Percentiles rank a stretch among this genome's conserved stretches.
Evolutionary conservation across 1,139 yeast genomes (phyloP).

Genomic region (Debaryomyces fabryi): DNA sequence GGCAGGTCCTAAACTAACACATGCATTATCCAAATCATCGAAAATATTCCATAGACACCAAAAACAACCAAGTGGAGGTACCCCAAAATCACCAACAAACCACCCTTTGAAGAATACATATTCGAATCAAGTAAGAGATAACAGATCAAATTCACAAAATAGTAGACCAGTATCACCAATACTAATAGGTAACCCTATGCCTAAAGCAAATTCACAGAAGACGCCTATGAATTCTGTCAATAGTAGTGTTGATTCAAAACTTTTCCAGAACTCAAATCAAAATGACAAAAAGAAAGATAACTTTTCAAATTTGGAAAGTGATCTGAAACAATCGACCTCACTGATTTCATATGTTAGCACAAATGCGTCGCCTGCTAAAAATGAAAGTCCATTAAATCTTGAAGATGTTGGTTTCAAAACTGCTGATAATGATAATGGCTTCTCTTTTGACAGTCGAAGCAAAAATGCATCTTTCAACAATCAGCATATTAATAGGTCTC

Average conservation of each 20-base stretch:
- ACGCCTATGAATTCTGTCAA: not conserved
- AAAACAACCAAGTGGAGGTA: constrained; percentile 12
- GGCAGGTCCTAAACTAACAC: constrained; percentile 26
- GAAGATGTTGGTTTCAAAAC: not conserved
- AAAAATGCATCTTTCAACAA: not conserved
- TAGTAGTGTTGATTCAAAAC: constrained; percentile 1
- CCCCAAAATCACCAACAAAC: constrained; percentile 3
- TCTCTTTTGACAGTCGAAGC: not conserved
- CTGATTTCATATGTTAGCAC: not conserved
- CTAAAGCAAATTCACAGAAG: constrained; percentile 1
- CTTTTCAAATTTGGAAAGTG: not conserved
- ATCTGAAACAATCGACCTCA: not conserved
- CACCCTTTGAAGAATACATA: constrained; percentile 31
- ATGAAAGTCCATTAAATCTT: not conserved
- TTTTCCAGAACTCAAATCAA: not conserved
- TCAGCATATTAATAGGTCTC: not conserved
- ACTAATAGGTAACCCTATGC: constrained; percentile 3
- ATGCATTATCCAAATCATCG: constrained; percentile 35
- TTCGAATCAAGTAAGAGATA: constrained; percentile 37
- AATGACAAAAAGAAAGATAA: not conserved
- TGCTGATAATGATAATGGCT: not conserved
- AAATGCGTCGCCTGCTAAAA: not conserved
- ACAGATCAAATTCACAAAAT: constrained; percentile 30
- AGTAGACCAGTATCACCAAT: constrained; percentile 32
- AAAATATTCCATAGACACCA: constrained; percentile 34